Base-by-base conservation (phyloP, 2,329 filamentous ascomycete genomes). In the Xylaria sp. region DNA sequence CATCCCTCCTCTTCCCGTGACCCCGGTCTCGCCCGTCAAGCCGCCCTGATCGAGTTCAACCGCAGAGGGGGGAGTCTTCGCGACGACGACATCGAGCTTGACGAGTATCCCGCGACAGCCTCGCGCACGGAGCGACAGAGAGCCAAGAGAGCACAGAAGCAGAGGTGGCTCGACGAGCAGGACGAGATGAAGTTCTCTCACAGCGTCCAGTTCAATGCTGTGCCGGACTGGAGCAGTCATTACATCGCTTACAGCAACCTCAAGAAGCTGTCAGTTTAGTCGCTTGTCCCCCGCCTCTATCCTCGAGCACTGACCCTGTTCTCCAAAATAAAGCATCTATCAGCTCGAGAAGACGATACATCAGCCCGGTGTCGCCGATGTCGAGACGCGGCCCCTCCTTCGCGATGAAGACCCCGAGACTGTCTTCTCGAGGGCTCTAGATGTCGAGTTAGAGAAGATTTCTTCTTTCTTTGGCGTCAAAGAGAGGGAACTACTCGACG, bases 101-200 rank as follows among this genome's bases (percentile, higher is more conserved):
- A 74, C 68, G 80, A 83, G 57, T 84, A 83, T 75, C 51, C 62
- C 9, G 41, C 18, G 18, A 28, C 52, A 18, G 5, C 56, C 60
- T 55, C 13, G 41, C 58, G 46, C 48, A 39, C 77, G 76, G 62
- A 78, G 82, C 67, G 71, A 74, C 46, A 80, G 79, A 62, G 72
- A 71, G 74, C 78, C 23, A 90, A 88, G 80, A 83, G 86, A 77
- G 81, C 82, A 74, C 84, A 86, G 80, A 94, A 94, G 85, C 87
- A 89, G 80, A 84, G 85, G 78, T 88, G 88, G 86, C 90, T 94
- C 76, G 88, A 92, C 75, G 85, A 90, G 75, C 88, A 86, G 74
- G 90, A 92, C 89, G 93, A 94, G 79, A 99, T 99, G 96, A 98
- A 98, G 91, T 99, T 99, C 86, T 98, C 95, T 20, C 96, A 99